A percentile compares a stretch with the other conserved stretches of the same genome.
Conservation (phyloP, 108 stramenopile species). For the Nitzschia sp. region DNA sequence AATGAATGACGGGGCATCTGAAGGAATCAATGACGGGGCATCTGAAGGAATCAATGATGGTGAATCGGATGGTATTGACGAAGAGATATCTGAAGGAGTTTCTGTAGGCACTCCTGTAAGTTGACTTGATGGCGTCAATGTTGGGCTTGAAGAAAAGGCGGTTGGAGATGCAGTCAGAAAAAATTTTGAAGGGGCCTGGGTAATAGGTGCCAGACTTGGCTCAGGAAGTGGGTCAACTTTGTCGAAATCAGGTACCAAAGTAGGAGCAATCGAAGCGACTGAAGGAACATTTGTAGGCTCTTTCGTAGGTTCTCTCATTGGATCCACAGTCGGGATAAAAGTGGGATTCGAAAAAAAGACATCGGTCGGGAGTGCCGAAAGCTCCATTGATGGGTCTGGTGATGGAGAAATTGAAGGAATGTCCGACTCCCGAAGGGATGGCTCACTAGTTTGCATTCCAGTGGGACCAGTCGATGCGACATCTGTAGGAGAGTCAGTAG, state of each 20-base stretch:
- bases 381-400: background rate
- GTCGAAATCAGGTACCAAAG: no score
- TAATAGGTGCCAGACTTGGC: no score
- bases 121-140: no score
- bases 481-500: background rate
- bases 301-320: no score
- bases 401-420: conserved; percentile 1
- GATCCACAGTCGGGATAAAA: background rate
- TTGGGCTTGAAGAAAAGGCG: no score
- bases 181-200: no score
- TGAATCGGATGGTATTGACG: background rate
- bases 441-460: background rate
- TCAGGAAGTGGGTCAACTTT: no score
- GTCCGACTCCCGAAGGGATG: background rate
- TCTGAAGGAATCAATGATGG: background rate
- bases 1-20: conserved; percentile 5
- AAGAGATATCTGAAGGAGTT: background rate
- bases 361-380: background rate
- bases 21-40: conserved; percentile 6
- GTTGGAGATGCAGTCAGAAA: background rate
- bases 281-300: no score
- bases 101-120: no score
- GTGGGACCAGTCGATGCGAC: background rate
- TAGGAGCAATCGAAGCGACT: no score
- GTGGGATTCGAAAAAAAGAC: background rate